Base-by-base conservation (phyloP, 192 early-diverging fungal genomes). In the Entomortierella parvispora region DNA sequence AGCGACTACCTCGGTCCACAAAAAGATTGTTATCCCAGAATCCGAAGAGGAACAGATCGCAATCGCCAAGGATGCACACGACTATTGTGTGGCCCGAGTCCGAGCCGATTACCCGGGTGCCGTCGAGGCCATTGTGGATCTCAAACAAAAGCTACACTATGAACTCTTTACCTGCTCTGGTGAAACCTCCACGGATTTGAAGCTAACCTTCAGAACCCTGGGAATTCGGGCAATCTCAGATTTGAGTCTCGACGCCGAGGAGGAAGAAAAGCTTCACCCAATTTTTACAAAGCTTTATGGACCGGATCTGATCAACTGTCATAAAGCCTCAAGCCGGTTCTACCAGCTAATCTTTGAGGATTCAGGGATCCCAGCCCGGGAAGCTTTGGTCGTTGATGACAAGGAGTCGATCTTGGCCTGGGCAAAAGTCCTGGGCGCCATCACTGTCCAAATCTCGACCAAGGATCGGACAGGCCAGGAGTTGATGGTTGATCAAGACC, bases 111-210 rank as follows among this genome's bases (percentile, higher is more conserved):
- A 45, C 25, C 71, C 71, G 2, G 71, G 71, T 18, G 71, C 64
- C 2, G 71, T 75, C 23, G 58, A 75, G 31, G 71, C 71, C 10
- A 75, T 75, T 28, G 18, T 64, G 44, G 32, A 17, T 0, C 42
- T 75, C 23, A 75, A 66, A 43, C 46, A 54, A 17, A 51, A 75
- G 0, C 71, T 65, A 33, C 63, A 58, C 9, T 66, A 65, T 37
- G 64, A 59, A 11, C 65, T 75, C 63, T 75, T 60, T n/a, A 75
- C 64, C 25, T 56, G 71, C 23, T 75, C 71, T 6, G 71, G 63
- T 17, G 71, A 75, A 49, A 17, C 34, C 2, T 48, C 71, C 0
- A n/a, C 14, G 11, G 57, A 75, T 23, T 63, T 75, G 11, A 50
- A 51, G 3, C 58, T 75, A 17, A 66, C 71, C 0, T 61, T 75